Conservation (phyloP, 2,329 filamentous ascomycete genomes). For the Sarocladium brachiariae region DNA sequence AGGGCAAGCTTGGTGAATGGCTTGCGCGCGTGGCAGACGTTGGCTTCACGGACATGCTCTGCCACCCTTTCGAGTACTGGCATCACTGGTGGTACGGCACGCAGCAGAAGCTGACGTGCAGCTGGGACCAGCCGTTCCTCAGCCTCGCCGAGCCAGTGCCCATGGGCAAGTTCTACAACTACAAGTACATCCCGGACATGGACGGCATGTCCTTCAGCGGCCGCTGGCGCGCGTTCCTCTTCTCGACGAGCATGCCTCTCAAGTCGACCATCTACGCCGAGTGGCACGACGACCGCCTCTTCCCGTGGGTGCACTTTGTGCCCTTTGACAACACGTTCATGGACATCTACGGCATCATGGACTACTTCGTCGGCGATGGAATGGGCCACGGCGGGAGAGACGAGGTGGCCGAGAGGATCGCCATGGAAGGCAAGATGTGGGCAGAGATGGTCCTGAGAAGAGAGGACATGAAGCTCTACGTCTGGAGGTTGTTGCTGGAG, state of each 20-base stretch:
- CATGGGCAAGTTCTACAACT: conserved; percentile 43
- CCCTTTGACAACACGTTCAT: conserved; percentile 63
- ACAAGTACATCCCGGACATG: conserved; percentile 63
- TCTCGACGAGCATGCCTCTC: conserved; percentile 58
- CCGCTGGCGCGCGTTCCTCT: conserved; percentile 55
- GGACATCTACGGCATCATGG: conserved; percentile 59
- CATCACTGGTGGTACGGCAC: conserved; percentile 9
- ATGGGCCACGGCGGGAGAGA: conserved; percentile 32
- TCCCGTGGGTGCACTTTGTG: conserved; percentile 66
- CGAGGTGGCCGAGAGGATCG: conserved; percentile 50
- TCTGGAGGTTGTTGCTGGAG: conserved; percentile 53
- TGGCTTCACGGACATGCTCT: conserved; percentile 37
- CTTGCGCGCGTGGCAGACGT: conserved; percentile 32
- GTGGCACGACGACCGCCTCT: conserved; percentile 65
- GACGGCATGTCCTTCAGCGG: conserved; percentile 62
- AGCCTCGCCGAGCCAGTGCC: conserved; percentile 23
- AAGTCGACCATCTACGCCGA: conserved; percentile 68
- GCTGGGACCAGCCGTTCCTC: conserved; percentile 32
- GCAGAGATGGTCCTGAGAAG: conserved; percentile 52
- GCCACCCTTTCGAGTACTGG: conserved; percentile 21
- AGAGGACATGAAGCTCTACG: conserved; percentile 62
- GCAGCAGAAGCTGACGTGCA: conserved; percentile 22
- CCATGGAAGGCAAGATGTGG: conserved; percentile 54
- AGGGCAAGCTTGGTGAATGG: conserved; percentile 33
- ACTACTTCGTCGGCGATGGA: conserved; percentile 51